These are phyloP conservation scores for Spergularia marina DNA, from an alignment of 148 eudicot genomes.

Conservation along the genomic window DNA sequence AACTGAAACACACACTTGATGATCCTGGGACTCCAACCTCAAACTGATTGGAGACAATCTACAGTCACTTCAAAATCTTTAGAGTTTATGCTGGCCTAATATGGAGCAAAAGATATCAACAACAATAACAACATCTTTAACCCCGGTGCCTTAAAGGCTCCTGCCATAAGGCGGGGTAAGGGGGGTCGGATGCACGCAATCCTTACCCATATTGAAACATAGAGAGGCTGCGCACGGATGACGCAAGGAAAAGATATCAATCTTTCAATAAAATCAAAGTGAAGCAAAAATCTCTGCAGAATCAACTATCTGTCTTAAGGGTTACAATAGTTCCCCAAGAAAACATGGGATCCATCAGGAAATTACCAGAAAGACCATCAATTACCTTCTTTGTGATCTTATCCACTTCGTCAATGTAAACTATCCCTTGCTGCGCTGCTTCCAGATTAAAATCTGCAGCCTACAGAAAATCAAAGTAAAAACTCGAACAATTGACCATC, in stretches of 20 bases:
- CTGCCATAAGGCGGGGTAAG: no score
- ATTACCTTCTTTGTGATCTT: conserved; percentile 95
- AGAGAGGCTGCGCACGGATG: no score
- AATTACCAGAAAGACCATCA: not conserved
- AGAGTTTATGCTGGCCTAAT: not conserved
- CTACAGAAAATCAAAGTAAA: conserved; percentile 31
- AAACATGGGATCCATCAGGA: not conserved
- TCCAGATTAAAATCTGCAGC: conserved; percentile 93
- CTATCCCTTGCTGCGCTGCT: conserved; percentile 99
- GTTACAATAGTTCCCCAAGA: not conserved
- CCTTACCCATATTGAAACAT: no score
- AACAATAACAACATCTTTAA: no score
- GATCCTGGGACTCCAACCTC: not conserved
- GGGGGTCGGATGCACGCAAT: no score
- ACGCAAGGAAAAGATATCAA: not conserved
- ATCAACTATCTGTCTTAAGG: not conserved
- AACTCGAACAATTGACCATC: not conserved
- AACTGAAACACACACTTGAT: not conserved
- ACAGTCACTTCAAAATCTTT: not conserved
- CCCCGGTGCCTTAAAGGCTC: no score
- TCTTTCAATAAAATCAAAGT: not conserved
- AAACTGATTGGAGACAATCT: not conserved
- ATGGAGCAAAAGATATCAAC: not conserved
- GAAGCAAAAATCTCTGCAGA: not conserved
- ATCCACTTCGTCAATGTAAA: conserved; percentile 98